Evolutionary conservation across 208 protist genomes (phyloP).

Genomic region (Trichomonas gallinae): DNA sequence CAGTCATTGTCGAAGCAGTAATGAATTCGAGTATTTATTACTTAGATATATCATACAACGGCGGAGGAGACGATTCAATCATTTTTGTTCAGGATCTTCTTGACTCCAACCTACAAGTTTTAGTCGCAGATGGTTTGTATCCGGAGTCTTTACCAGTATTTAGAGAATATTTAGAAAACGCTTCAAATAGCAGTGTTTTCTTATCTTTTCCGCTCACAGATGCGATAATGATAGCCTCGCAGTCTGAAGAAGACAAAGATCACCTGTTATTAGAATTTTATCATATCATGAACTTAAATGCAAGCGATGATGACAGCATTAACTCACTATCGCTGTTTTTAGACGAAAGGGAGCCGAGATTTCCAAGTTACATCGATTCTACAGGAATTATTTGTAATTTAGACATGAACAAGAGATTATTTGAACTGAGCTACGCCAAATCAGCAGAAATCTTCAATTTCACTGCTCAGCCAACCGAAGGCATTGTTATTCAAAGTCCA

Average conservation of each 20-base stretch:
- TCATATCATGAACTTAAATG: background rate
- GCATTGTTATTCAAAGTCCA: background rate
- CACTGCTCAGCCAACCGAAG: background rate
- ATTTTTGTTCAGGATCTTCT: background rate
- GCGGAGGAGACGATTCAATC: background rate
- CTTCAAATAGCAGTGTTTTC: background rate
- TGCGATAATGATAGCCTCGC: background rate
- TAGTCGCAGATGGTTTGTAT: background rate
- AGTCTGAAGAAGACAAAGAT: background rate
- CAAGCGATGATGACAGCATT: background rate
- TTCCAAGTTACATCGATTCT: background rate
- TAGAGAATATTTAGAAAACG: background rate
- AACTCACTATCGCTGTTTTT: background rate
- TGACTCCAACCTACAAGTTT: background rate
- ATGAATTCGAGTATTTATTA: background rate
- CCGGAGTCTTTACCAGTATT: background rate
- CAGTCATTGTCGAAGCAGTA: background rate
- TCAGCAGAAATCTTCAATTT: background rate
- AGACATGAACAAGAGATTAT: background rate
- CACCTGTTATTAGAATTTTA: background rate
- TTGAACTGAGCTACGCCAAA: background rate
- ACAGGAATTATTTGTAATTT: background rate
- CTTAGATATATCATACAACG: background rate
- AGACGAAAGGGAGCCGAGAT: background rate
- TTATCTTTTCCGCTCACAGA: background rate